A percentile compares a stretch with the other conserved stretches of the same genome.
Evolutionary conservation across 352 stramenopile genomes (phyloP).

Genomic region (Phytophthora gonapodyides): DNA sequence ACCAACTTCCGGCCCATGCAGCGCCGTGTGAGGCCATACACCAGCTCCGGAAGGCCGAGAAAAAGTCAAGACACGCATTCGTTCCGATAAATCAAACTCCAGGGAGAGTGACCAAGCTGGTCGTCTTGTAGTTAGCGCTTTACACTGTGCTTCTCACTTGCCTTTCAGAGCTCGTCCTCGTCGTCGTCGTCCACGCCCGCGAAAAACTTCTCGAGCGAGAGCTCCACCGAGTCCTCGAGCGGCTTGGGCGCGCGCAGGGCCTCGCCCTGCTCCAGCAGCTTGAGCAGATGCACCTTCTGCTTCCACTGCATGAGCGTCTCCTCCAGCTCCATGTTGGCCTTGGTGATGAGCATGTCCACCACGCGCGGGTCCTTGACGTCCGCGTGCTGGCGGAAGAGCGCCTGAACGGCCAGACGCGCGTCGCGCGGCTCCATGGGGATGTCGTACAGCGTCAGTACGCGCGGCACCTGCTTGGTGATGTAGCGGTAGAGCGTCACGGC

Average conservation of each 20-base stretch:
- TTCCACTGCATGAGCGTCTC: conserved; percentile 98
- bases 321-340: conserved; percentile 98
- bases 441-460: conserved; percentile 98
- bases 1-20: too few relatives aligned
- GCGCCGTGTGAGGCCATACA: conserved; percentile 5
- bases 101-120: conserved; percentile 17
- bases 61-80: background rate
- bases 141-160: background rate
- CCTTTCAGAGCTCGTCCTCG: conserved; percentile 51
- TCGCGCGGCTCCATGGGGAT: conserved; percentile 94
- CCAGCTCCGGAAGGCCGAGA: background rate
- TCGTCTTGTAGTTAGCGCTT: conserved; percentile 23
- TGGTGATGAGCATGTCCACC: conserved; percentile 96
- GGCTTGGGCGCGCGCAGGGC: conserved; percentile 58
- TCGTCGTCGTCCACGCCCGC: conserved; percentile 80
- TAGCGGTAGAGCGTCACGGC: conserved; percentile 89
- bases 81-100: conserved; percentile 27
- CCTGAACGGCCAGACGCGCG: conserved; percentile 89
- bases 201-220: conserved; percentile 82
- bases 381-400: conserved; percentile 95
- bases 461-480: conserved; percentile 93
- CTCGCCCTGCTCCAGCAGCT: conserved; percentile 69
- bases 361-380: conserved; percentile 95
- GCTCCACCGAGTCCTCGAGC: conserved; percentile 48
- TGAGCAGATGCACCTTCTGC: conserved; percentile 95